phyloP scores from a whole-genome alignment of 31 red algal species.

The Porphyra umbilicalis region DNA sequence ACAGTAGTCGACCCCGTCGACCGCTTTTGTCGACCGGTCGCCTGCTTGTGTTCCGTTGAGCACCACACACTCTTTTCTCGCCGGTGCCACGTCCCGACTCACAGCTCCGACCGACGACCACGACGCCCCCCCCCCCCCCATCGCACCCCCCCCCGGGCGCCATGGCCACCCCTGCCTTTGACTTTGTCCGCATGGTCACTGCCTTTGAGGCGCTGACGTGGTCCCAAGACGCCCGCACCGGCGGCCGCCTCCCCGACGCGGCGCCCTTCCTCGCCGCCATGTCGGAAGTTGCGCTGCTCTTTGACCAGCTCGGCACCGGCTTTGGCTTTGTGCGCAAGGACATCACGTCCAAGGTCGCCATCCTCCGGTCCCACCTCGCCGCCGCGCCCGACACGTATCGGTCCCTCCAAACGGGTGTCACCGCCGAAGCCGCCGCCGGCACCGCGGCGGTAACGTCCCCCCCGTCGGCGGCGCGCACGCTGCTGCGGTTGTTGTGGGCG shows the following conservation, averaged over 20 bases:
- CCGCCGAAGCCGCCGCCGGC: slow-evolving; percentile 14
- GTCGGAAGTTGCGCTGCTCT: slow-evolving; percentile 54
- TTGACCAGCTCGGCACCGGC: slow-evolving; percentile 59
- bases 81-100: too few relatives aligned
- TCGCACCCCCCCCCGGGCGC: background rate
- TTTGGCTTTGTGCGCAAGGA: slow-evolving; percentile 76
- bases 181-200: slow-evolving; percentile 63
- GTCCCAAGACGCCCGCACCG: background rate
- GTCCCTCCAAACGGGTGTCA: slow-evolving; percentile 19
- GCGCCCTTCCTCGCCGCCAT: slow-evolving; percentile 54
- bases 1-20: too few relatives aligned
- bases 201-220: slow-evolving; percentile 46
- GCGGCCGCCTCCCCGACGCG: slow-evolving; percentile 28
- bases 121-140: too few relatives aligned
- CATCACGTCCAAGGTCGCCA: slow-evolving; percentile 51
- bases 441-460: background rate
- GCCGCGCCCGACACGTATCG: slow-evolving; percentile 4
- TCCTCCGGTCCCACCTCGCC: slow-evolving; percentile 14
- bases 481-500: slow-evolving; percentile 86
- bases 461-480: slow-evolving; percentile 36
- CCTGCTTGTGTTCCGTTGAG: too few relatives aligned
- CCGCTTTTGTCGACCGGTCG: too few relatives aligned
- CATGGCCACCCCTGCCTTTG: slow-evolving; percentile 12
- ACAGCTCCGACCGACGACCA: too few relatives aligned
- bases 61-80: too few relatives aligned